A percentile compares a stretch with the other conserved stretches of the same genome.
Conservation (phyloP, 371 early-diverging fungal genomes). For the Cokeromyces recurvatus region DNA sequence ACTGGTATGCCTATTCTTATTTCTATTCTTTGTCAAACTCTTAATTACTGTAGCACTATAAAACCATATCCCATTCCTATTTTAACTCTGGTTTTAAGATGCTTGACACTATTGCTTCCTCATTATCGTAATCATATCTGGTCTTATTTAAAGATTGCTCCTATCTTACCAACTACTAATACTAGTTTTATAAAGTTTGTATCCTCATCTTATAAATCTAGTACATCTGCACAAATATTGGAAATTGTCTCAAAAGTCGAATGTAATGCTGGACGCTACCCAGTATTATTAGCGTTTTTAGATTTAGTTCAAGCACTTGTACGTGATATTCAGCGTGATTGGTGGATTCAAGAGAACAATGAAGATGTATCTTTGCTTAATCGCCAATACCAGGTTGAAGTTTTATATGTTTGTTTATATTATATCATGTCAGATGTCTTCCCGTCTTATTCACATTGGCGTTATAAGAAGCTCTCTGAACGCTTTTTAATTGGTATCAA, state of each 20-base stretch:
- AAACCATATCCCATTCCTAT: slow-evolving; percentile 15
- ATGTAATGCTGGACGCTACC: slow-evolving; percentile 26
- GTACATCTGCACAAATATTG: slow-evolving; percentile 23
- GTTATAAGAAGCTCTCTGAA: slow-evolving; percentile 36
- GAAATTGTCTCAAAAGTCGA: slow-evolving; percentile 32
- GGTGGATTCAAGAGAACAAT: slow-evolving; percentile 22
- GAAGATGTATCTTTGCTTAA: neutral
- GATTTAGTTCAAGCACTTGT: slow-evolving; percentile 37
- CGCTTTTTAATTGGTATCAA: slow-evolving; percentile 38
- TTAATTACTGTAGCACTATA: slow-evolving; percentile 13
- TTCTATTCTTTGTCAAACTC: slow-evolving; percentile 21
- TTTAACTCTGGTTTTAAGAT: slow-evolving; percentile 23
- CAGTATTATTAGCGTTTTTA: slow-evolving; percentile 31
- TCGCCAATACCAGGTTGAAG: slow-evolving; percentile 22
- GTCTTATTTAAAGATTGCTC: slow-evolving; percentile 25
- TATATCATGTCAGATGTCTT: slow-evolving; percentile 41
- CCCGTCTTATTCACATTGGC: slow-evolving; percentile 38
- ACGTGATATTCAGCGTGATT: slow-evolving; percentile 31
- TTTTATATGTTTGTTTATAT: slow-evolving; percentile 28
- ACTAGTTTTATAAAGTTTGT: too few relatives aligned
- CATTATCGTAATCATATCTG: slow-evolving; percentile 26
- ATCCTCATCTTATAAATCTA: neutral
- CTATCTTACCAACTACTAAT: slow-evolving; percentile 30
- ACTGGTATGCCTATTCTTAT: slow-evolving; percentile 24
- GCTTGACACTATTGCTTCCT: slow-evolving; percentile 32